These are phyloP conservation scores for Rhododendron williamsianum DNA, from an alignment of 148 eudicot species.

Conservation along the genomic window DNA sequence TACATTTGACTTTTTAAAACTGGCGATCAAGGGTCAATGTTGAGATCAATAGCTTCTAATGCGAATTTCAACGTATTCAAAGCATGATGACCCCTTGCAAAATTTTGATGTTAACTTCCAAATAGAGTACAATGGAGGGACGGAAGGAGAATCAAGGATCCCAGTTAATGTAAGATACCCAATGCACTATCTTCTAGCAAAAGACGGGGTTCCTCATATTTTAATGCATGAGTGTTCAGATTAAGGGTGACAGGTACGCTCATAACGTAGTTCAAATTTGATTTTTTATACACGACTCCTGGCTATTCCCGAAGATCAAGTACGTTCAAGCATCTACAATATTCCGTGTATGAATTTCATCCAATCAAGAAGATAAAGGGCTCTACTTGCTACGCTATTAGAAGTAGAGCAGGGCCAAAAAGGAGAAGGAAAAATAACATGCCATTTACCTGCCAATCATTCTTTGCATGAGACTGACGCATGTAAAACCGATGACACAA, in stretches of 20 bases:
- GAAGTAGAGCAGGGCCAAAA: not conserved
- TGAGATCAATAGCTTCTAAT: not conserved
- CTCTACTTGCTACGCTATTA: not conserved
- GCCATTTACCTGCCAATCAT: slow-evolving; percentile 63
- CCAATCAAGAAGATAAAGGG: not conserved
- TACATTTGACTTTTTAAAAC: not conserved
- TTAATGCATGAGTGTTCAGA: not conserved
- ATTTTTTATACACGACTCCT: not conserved
- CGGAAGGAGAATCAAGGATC: not conserved
- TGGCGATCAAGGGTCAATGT: not conserved
- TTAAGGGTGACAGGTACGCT: not conserved
- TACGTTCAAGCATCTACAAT: not conserved
- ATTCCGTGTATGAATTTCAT: not conserved
- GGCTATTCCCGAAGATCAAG: not conserved
- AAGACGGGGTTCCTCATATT: not conserved
- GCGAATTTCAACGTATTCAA: not conserved
- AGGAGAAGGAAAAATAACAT: not conserved
- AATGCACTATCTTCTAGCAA: not conserved
- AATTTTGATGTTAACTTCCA: not conserved
- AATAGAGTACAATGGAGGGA: not conserved
- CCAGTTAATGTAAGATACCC: not conserved
- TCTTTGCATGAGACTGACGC: slow-evolving; percentile 79
- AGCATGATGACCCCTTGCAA: not conserved
- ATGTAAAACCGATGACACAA: slow-evolving; percentile 73
- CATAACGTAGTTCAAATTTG: not conserved